phyloP scores from a whole-genome alignment of 352 stramenopile genomes.

The Thraustochytrium sp. region DNA sequence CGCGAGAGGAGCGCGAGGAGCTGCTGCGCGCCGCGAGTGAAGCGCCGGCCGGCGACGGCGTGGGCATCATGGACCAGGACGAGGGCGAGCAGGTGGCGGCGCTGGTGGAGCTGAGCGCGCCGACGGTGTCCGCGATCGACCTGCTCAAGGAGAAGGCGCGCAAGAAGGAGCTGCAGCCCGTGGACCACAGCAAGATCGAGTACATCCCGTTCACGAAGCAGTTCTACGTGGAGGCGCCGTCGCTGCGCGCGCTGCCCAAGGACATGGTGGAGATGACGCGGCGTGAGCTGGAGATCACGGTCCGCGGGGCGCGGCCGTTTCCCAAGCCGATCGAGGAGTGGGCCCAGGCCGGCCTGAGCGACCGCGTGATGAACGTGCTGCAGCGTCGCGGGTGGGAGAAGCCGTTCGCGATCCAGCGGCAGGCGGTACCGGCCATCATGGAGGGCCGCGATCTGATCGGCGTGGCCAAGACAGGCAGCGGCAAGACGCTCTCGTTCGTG shows the following conservation, averaged over 20 bases:
- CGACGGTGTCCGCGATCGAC: constrained; percentile 73
- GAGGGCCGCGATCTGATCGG: constrained; percentile 96
- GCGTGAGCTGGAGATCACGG: constrained; percentile 86
- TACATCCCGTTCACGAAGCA: constrained; percentile 98
- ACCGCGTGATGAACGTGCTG: constrained; percentile 76
- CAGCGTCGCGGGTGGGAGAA: constrained; percentile 82
- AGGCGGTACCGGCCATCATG: constrained; percentile 94
- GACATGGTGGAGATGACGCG: constrained; percentile 59
- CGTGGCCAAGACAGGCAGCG: constrained; percentile 94
- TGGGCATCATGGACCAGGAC: not conserved
- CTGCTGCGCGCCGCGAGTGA: constrained; percentile 51
- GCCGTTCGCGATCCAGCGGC: constrained; percentile 95
- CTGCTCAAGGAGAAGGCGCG: constrained; percentile 80
- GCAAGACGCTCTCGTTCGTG: constrained; percentile 66
- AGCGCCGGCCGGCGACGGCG: constrained; percentile 41
- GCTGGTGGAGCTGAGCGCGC: constrained; percentile 61
- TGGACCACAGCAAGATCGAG: constrained; percentile 91
- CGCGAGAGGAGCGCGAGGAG: constrained; percentile 47
- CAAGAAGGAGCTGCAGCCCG: constrained; percentile 79
- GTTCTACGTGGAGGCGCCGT: constrained; percentile 92
- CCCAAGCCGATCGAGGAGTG: constrained; percentile 90
- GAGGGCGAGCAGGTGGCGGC: constrained; percentile 46
- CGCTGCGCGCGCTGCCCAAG: constrained; percentile 75
- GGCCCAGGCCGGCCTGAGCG: constrained; percentile 92
- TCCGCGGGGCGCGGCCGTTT: constrained; percentile 87